These are phyloP conservation scores for Candida verbasci DNA, from an alignment of 805 yeast genomes.

Conservation along the genomic window DNA sequence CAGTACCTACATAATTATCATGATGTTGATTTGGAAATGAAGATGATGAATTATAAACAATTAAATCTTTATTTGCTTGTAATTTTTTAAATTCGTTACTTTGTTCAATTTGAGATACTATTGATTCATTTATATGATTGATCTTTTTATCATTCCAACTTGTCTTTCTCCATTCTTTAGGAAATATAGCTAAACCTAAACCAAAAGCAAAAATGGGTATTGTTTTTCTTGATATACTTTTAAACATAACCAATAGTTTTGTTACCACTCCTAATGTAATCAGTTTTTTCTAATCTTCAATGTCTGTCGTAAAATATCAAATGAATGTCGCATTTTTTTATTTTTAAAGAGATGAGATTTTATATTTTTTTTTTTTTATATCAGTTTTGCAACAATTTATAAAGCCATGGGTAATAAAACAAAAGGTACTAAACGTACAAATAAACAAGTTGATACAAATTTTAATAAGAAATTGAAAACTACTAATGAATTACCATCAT, in stretches of 20 bases:
- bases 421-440: conserved; percentile 30
- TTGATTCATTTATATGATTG: conserved; percentile 16
- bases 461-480: conserved; percentile 23
- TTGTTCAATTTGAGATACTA: conserved; percentile 15
- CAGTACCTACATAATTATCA: conserved; percentile 63
- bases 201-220: conserved; percentile 30
- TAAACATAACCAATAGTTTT: conserved; percentile 19
- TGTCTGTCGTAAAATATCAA: background rate
- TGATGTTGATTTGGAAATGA: conserved; percentile 55
- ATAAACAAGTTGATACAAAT: conserved; percentile 10
- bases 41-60: conserved; percentile 12
- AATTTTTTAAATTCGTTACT: conserved; percentile 18
- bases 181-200: conserved; percentile 24
- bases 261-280: no score
- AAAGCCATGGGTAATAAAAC: conserved; percentile 16
- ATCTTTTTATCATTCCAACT: conserved; percentile 11
- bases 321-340: conserved; percentile 1
- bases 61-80: conserved; percentile 11
- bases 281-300: background rate
- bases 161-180: conserved; percentile 20
- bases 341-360: conserved; percentile 3
- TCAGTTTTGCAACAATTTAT: background rate
- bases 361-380: background rate
- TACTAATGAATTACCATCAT: conserved; percentile 25
- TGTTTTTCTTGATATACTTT: conserved; percentile 20